Conservation (phyloP, 352 stramenopile genomes). For the Aphanomyces stellatus region DNA sequence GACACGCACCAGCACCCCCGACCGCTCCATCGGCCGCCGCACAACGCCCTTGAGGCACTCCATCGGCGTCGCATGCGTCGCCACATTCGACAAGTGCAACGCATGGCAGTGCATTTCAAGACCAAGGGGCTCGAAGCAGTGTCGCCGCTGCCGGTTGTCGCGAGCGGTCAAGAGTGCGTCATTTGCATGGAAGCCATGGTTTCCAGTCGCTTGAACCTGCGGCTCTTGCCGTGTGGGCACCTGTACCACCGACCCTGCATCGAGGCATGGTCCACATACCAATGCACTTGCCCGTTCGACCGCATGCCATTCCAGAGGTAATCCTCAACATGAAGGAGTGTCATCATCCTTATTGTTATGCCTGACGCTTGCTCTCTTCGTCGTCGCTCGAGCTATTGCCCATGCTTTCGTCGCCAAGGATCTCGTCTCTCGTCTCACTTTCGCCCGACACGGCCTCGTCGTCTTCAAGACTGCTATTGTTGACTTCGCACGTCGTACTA, state of each 20-base stretch:
- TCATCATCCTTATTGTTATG: too few relatives aligned
- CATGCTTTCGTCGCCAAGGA: too few relatives aligned
- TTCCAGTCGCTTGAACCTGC: not conserved
- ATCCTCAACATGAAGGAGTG: too few relatives aligned
- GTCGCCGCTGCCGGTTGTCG: not conserved
- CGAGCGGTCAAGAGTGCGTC: not conserved
- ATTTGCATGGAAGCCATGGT: conserved; percentile 28
- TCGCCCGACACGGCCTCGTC: too few relatives aligned
- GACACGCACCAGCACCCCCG: not conserved
- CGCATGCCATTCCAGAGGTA: conserved; percentile 17
- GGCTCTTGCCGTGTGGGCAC: conserved; percentile 28
- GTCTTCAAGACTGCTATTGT: too few relatives aligned
- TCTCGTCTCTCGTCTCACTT: too few relatives aligned
- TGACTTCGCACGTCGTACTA: too few relatives aligned
- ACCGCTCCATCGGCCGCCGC: not conserved
- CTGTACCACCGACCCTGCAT: conserved; percentile 30
- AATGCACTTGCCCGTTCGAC: conserved; percentile 30
- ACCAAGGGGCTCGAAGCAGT: not conserved
- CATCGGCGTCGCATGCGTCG: not conserved
- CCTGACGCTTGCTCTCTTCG: too few relatives aligned
- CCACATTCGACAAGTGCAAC: not conserved
- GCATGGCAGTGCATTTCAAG: not conserved
- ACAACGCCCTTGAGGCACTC: not conserved
- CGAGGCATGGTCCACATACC: conserved; percentile 22
- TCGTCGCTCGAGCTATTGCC: too few relatives aligned